Percentiles rank a stretch among this genome's conserved stretches.
These are phyloP conservation scores for Euphorbia celastroides DNA, from an alignment of 441 rosid species.

Conservation along the genomic window DNA sequence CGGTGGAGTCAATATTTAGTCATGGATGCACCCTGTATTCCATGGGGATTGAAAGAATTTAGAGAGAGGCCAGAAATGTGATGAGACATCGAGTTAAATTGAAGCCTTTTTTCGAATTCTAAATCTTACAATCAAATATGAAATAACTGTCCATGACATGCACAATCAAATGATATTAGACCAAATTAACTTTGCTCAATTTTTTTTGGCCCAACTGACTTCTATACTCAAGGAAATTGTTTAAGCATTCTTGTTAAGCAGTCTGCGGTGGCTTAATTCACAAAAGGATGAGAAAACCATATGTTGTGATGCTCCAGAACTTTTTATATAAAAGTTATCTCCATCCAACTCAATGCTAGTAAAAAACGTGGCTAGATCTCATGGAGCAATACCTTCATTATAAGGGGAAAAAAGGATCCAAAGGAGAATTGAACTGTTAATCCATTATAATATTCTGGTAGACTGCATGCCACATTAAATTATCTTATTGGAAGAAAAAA, in stretches of 20 bases:
- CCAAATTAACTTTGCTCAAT: constrained; percentile 3
- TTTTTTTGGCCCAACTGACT: background rate
- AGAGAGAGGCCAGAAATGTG: background rate
- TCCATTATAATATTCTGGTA: background rate
- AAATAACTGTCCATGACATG: background rate
- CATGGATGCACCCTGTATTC: background rate
- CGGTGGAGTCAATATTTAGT: background rate
- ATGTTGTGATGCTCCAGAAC: background rate
- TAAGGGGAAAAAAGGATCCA: background rate
- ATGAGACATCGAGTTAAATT: background rate
- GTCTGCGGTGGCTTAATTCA: background rate
- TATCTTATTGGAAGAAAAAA: constrained; percentile 9
- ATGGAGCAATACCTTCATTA: background rate
- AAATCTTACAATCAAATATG: constrained; percentile 1
- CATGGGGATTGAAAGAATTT: background rate
- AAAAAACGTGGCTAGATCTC: background rate
- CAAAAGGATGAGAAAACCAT: background rate
- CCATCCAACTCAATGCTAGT: background rate
- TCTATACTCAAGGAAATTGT: background rate
- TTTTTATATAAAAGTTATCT: background rate
- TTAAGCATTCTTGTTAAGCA: background rate
- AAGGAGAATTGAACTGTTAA: background rate
- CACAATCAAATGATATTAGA: background rate
- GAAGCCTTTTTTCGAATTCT: background rate
- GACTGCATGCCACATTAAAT: background rate